Evolutionary conservation across 1,284 basidiomycete species (phyloP), one percentile per base, ranked within the genome.

Genomic region (Golubevia pallescens): DNA sequence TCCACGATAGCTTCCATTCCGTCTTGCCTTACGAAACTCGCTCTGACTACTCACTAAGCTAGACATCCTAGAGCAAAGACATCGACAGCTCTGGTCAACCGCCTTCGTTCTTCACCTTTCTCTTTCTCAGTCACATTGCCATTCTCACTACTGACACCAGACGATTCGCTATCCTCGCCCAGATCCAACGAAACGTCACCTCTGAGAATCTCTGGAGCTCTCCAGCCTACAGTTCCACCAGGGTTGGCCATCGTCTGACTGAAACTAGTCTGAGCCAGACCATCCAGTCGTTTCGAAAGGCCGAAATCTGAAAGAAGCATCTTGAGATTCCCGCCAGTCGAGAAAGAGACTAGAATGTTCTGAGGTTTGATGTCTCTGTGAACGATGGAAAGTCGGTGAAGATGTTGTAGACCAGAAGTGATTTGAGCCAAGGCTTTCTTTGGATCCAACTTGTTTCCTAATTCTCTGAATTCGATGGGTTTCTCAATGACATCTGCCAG

Each of bases 281-380:
- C 75, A 48, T 85, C 82, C 57, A 85, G 65, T 34, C 75, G 66
- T 65, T 85, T 85, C 1, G 78, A 80, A 23, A 85, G 71, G 7
- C 82, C 82, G 73, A 85, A 84, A 65, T 85, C 82, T 7, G 81
- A 84, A 0, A 85, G 72, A 1, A 85, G 69, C 75, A 85, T 78
- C 61, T 83, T 83, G 57, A 85, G 71, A 38, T 71, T 68, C 38
- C 77, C 73, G 54, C 24, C 24, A 5, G 54, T 28, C 5, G 20
- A 21, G 10, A 56, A 13, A 38, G 92, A 93, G n/a, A 98, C 90
- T 6, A 99, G 89, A 65, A 99, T 98, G 82, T 99, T 99, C 86
- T 97, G 95, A 2, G 96, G 96, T 84, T 99, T 99, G 86, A 99
- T 97, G 85, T 99, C 96, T 28, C 97, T 91, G 87, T 99, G 97